Conservation (phyloP, 2,329 filamentous ascomycete genomes). For the Arthrobotrys conoides region DNA sequence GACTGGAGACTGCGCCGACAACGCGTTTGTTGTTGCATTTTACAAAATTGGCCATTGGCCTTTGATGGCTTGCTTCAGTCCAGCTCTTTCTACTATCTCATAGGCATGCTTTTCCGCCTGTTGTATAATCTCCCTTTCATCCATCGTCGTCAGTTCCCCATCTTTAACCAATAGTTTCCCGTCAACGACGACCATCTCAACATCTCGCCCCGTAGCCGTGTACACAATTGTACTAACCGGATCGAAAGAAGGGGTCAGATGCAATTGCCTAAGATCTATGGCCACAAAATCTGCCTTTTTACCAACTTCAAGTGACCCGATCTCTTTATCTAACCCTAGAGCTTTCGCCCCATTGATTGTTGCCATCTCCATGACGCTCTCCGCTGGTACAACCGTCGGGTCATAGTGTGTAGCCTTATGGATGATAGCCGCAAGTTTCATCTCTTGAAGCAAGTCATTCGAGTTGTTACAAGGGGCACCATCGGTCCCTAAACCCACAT, state of each 20-base stretch:
- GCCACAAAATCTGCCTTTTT: constrained; percentile 69
- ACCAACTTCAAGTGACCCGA: constrained; percentile 68
- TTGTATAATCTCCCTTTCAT: constrained; percentile 67
- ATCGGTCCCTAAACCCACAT: constrained; percentile 71
- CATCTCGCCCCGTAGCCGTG: constrained; percentile 68
- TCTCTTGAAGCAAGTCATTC: constrained; percentile 68
- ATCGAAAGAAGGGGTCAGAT: constrained; percentile 64
- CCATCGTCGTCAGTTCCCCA: constrained; percentile 66
- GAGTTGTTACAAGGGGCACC: constrained; percentile 70
- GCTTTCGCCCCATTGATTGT: constrained; percentile 71
- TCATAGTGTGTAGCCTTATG: constrained; percentile 66
- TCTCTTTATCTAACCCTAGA: constrained; percentile 65
- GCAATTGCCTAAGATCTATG: constrained; percentile 65
- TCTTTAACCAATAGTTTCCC: constrained; percentile 67
- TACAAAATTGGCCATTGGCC: constrained; percentile 66
- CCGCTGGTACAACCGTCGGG: constrained; percentile 68
- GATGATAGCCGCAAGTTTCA: constrained; percentile 71
- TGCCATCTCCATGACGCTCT: constrained; percentile 71
- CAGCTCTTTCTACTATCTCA: constrained; percentile 67
- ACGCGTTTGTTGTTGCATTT: constrained; percentile 24
- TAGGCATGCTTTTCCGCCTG: constrained; percentile 66
- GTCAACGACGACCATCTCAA: constrained; percentile 69
- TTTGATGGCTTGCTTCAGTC: constrained; percentile 66
- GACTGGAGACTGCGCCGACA: neutral
- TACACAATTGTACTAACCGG: constrained; percentile 69